Evolutionary conservation across 2,329 filamentous ascomycete genomes (phyloP), one percentile per base, ranked within the genome.

Genomic region (Fusarium sp.): DNA sequence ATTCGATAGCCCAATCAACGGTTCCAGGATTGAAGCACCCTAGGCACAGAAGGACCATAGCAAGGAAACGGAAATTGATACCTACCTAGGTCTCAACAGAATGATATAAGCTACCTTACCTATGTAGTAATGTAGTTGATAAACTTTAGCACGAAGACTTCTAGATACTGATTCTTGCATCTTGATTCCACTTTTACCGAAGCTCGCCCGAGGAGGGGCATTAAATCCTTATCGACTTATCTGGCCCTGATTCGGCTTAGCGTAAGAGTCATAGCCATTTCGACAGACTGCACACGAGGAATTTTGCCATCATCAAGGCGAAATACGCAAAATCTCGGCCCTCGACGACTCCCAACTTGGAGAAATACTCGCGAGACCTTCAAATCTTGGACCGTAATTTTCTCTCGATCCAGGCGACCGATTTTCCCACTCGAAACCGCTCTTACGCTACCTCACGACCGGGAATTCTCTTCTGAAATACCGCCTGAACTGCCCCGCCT

Each of bases 261-360:
- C 73, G 75, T 75, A 74, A 74, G 76, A 79, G 75, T 81, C 77
- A 79, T 74, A 75, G 71, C 70, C 65, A 68, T 67, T 63, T 65
- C 59, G 56, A 73, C 69, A 74, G 70, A 73, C 72, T 77, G 75
- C 78, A 78, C 79, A 81, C 77, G 77, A 79, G 73, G 77, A 81
- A 80, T 79, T 79, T 80, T 80, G 75, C 75, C 77, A 70, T 71
- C 74, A 68, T 71, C 71, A 73, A 74, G 73, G 69, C 71, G 72
- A 79, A 79, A 77, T 77, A 72, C 68, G 65, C 62, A 71, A 73
- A 72, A 65, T 66, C 51, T 61, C 60, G 50, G 56, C 58, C 57
- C 59, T 59, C 39, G 49, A 56, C 67, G 58, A 58, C 69, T 61
- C 40, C 55, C 70, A 67, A 60, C 58, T 57, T 53, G 64, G 58